A percentile compares a stretch with the other conserved stretches of the same genome.
phyloP scores from a whole-genome alignment of 495 filamentous ascomycete genomes.

The Neurospora sp. region DNA sequence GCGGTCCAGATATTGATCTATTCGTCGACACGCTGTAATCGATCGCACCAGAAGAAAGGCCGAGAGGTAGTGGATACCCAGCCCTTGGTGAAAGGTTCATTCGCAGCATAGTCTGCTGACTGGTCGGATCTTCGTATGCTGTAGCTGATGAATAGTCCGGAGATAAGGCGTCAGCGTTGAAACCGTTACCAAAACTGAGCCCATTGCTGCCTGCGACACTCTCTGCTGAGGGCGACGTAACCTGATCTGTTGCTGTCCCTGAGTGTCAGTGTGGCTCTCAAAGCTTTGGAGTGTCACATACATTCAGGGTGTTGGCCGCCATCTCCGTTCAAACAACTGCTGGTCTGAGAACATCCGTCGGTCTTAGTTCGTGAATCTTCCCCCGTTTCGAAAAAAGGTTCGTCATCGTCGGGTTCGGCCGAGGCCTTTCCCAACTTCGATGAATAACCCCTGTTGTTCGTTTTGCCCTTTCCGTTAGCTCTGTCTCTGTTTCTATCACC shows the following conservation, averaged over 20 bases:
- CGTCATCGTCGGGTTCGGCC: not conserved
- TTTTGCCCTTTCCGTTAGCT: conserved; percentile 1
- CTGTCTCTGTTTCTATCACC: not conserved
- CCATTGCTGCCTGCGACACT: not conserved
- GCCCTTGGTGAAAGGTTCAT: not conserved
- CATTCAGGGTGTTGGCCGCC: not conserved
- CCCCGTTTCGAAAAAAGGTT: not conserved
- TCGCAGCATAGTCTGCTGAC: not conserved
- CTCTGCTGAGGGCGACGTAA: not conserved
- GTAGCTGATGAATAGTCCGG: not conserved
- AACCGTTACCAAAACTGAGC: not conserved
- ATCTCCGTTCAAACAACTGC: not conserved
- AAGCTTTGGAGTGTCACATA: not conserved
- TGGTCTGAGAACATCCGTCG: not conserved
- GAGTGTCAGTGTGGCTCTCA: not conserved
- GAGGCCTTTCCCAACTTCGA: not conserved
- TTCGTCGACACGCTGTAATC: not conserved
- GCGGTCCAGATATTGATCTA: not conserved
- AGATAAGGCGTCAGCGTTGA: not conserved
- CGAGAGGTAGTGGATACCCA: not conserved
- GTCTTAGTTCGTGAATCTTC: not conserved
- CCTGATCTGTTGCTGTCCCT: not conserved
- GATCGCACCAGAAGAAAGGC: not conserved
- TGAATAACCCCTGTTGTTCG: not conserved
- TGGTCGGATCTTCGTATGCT: not conserved